A percentile compares a stretch with the other conserved stretches of the same genome.
phyloP scores from a whole-genome alignment of 768 basidiomycete genomes.

The Roridomyces roridus region DNA sequence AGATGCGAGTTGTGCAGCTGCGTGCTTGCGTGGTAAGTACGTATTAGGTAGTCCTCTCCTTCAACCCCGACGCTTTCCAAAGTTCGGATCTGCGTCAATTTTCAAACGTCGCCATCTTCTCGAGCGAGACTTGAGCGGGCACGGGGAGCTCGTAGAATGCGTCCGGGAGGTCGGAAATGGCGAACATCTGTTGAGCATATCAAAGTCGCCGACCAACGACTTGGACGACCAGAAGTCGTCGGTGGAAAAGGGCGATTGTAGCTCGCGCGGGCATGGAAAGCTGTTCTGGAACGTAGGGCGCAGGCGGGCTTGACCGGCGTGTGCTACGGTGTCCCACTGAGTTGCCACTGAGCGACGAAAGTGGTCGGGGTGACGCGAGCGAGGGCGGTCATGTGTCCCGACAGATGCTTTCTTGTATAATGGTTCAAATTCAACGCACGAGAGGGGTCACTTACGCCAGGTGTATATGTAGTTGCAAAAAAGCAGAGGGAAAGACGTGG shows the following conservation, averaged over 20 bases:
- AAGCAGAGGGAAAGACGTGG: too few relatives aligned
- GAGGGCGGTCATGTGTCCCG: constrained; percentile 10
- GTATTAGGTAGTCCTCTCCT: constrained; percentile 1
- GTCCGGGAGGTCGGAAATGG: constrained; percentile 1
- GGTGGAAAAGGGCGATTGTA: not conserved
- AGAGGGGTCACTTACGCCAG: too few relatives aligned
- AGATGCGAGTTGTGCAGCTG: constrained; percentile 16
- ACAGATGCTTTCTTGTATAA: too few relatives aligned
- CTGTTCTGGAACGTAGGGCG: constrained; percentile 5
- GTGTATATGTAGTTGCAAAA: too few relatives aligned
- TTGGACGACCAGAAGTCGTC: constrained; percentile 15
- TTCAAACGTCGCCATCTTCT: constrained; percentile 13
- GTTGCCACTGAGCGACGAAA: constrained; percentile 8
- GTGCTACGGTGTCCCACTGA: constrained; percentile 19
- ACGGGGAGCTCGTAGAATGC: constrained; percentile 11
- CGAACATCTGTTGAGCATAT: constrained; percentile 4
- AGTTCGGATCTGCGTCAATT: constrained; percentile 14
- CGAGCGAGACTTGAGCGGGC: not conserved
- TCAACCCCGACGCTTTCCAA: constrained; percentile 14
- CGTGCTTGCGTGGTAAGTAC: not conserved
- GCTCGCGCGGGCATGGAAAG: constrained; percentile 10
- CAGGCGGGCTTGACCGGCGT: constrained; percentile 14
- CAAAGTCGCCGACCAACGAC: not conserved
- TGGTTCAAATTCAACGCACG: too few relatives aligned
- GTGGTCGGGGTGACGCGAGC: constrained; percentile 15